Evolutionary conservation across 768 basidiomycete species (phyloP).

Genomic region (Vararia minispora): DNA sequence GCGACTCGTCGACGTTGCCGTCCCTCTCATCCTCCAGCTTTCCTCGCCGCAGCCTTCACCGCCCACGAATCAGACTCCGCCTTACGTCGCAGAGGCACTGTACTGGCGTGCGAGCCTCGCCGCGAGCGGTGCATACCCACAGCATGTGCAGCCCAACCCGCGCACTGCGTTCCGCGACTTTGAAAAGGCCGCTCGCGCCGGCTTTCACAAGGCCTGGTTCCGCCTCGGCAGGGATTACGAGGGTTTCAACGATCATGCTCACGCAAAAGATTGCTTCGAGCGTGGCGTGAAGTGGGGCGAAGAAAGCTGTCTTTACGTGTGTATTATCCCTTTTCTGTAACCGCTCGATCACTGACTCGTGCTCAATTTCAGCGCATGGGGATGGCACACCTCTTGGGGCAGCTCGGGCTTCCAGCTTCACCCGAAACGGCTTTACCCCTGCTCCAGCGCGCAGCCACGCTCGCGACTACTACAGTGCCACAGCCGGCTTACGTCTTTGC

Average conservation of each 20-base stretch:
- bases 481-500: slow-evolving; percentile 86
- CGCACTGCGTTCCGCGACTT: slow-evolving; percentile 83
- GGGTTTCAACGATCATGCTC: slow-evolving; percentile 59
- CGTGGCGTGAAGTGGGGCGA: slow-evolving; percentile 66
- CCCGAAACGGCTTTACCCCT: slow-evolving; percentile 53
- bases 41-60: slow-evolving; percentile 26
- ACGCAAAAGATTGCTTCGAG: slow-evolving; percentile 82
- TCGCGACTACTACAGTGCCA: slow-evolving; percentile 64
- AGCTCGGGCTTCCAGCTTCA: slow-evolving; percentile 53
- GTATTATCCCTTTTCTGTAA: slow-evolving; percentile 8
- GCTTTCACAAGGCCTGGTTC: slow-evolving; percentile 82
- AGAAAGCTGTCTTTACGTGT: slow-evolving; percentile 68
- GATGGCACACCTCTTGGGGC: slow-evolving; percentile 86
- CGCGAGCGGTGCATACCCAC: slow-evolving; percentile 60
- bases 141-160: slow-evolving; percentile 53
- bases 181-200: slow-evolving; percentile 70
- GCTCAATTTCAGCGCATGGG: slow-evolving; percentile 61
- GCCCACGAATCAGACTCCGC: slow-evolving; percentile 23
- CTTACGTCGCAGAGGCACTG: slow-evolving; percentile 56
- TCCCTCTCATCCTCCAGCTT: slow-evolving; percentile 52
- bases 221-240: slow-evolving; percentile 88
- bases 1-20: slow-evolving; percentile 50
- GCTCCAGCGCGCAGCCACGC: slow-evolving; percentile 66
- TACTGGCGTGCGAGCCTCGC: slow-evolving; percentile 70
- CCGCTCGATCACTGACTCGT: slow-evolving; percentile 6